Evolutionary conservation across 345 rosid species (phyloP).

Genomic region (Rhodomyrtus tomentosa): DNA sequence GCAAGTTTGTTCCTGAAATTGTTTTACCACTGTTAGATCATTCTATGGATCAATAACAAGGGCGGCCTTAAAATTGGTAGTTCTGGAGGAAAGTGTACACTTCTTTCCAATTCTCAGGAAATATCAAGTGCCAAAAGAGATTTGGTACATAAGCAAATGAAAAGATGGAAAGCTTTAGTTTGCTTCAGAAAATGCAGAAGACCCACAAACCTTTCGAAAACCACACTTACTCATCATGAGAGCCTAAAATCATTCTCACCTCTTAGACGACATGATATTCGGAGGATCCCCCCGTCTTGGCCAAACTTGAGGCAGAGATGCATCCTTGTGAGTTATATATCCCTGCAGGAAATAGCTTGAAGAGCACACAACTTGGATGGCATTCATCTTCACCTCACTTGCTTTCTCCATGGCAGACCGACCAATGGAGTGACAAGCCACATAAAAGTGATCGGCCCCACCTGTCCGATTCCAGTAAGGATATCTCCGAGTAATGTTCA

Average conservation of each 20-base stretch:
- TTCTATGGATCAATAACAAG: neutral
- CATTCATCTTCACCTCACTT: conserved; percentile 25
- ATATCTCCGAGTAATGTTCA: conserved; percentile 30
- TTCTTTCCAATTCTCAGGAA: neutral
- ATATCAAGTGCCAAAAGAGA: neutral
- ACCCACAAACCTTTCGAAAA: neutral
- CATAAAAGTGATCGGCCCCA: conserved; percentile 60
- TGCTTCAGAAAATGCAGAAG: neutral
- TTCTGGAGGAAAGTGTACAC: neutral
- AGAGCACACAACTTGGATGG: conserved; percentile 53
- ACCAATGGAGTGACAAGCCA: conserved; percentile 55
- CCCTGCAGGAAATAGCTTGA: conserved; percentile 44
- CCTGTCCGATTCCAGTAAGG: conserved; percentile 55
- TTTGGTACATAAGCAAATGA: neutral
- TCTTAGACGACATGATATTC: conserved; percentile 22
- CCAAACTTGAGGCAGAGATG: conserved; percentile 54
- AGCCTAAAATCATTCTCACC: conserved; percentile 13
- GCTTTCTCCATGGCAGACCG: conserved; percentile 37
- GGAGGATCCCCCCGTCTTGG: conserved; percentile 45
- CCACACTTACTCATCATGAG: neutral
- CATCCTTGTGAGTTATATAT: conserved; percentile 47
- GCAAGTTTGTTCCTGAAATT: conserved; percentile 42
- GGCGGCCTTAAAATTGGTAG: neutral
- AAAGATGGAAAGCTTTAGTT: neutral
- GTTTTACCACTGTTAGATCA: neutral